Percentiles rank a stretch among this genome's conserved stretches.
Conservation (phyloP, 2,329 filamentous ascomycete genomes). For the Ceratocystiopsis minuta region DNA sequence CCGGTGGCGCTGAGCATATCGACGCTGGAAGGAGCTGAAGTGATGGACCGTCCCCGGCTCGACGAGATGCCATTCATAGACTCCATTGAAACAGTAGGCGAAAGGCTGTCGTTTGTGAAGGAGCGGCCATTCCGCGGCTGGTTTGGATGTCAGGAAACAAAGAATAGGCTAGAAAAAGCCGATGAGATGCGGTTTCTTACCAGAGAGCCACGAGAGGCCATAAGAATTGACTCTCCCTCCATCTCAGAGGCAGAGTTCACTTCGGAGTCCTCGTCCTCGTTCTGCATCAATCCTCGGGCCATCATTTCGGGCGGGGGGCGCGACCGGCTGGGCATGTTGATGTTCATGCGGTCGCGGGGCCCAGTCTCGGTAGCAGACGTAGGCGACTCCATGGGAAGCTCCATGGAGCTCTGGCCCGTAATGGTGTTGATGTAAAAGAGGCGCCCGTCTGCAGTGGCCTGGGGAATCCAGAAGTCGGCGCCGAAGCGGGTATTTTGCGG, state of each 20-base stretch:
- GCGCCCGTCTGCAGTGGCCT: constrained; percentile 82
- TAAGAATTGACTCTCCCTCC: constrained; percentile 58
- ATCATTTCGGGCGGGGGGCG: constrained; percentile 81
- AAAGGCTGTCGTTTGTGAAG: constrained; percentile 48
- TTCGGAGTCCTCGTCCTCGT: constrained; percentile 82
- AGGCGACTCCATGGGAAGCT: constrained; percentile 83
- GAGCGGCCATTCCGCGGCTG: constrained; percentile 48
- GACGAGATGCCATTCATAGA: constrained; percentile 59
- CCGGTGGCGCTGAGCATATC: constrained; percentile 34
- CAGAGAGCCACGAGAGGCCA: constrained; percentile 49
- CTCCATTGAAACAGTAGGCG: constrained; percentile 79
- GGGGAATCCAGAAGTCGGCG: constrained; percentile 95
- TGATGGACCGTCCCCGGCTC: constrained; percentile 15
- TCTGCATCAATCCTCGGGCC: constrained; percentile 61
- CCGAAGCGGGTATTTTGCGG: constrained; percentile 50
- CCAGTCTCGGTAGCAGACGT: constrained; percentile 64
- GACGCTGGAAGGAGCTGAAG: constrained; percentile 29
- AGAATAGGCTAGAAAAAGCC: background rate
- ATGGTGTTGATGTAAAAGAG: constrained; percentile 98
- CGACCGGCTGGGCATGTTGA: constrained; percentile 75
- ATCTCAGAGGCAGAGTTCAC: constrained; percentile 67
- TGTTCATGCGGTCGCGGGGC: constrained; percentile 74
- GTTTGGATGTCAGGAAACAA: background rate
- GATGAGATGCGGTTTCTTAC: constrained; percentile 27
- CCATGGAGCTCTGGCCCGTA: constrained; percentile 87